phyloP scores from a whole-genome alignment of 805 yeast species.

The Candida bentonensis region DNA sequence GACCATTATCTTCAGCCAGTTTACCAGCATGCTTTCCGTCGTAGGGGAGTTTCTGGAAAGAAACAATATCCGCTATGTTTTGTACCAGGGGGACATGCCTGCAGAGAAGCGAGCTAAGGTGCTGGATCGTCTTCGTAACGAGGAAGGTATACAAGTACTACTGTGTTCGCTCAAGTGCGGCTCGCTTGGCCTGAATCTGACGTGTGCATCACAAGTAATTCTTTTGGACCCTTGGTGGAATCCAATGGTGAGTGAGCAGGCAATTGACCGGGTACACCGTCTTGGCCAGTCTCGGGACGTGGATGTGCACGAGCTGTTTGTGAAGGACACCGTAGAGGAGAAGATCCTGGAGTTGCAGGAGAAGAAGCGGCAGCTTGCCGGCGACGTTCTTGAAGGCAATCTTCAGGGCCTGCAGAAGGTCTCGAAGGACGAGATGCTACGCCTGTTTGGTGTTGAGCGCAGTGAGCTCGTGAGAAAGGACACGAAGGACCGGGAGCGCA shows the following conservation, averaged over 20 bases:
- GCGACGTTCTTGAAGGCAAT: slow-evolving; percentile 18
- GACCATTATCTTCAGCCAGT: slow-evolving; percentile 34
- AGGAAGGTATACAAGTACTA: slow-evolving; percentile 18
- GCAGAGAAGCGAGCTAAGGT: slow-evolving; percentile 19
- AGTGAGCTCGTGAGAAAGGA: neutral
- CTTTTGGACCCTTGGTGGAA: slow-evolving; percentile 38
- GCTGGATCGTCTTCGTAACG: slow-evolving; percentile 19
- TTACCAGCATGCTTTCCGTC: slow-evolving; percentile 23
- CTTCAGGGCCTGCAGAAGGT: slow-evolving; percentile 11
- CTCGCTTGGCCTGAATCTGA: slow-evolving; percentile 31
- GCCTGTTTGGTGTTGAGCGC: slow-evolving; percentile 10
- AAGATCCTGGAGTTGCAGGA: slow-evolving; percentile 23
- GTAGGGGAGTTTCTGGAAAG: slow-evolving; percentile 18
- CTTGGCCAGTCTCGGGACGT: slow-evolving; percentile 33
- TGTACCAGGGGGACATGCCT: slow-evolving; percentile 26
- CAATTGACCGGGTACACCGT: slow-evolving; percentile 37
- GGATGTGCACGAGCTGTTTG: slow-evolving; percentile 30
- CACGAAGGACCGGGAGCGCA: neutral
- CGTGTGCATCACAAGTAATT: slow-evolving; percentile 29
- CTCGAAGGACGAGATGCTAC: slow-evolving; percentile 13
- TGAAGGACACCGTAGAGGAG: slow-evolving; percentile 28
- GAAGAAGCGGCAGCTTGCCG: slow-evolving; percentile 23
- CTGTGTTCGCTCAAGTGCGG: slow-evolving; percentile 32
- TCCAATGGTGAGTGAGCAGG: slow-evolving; percentile 37
- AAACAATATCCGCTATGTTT: slow-evolving; percentile 20